Evolutionary conservation across 164 flowering plant species (phyloP).

Genomic region (Dillenia suffruticosa): DNA sequence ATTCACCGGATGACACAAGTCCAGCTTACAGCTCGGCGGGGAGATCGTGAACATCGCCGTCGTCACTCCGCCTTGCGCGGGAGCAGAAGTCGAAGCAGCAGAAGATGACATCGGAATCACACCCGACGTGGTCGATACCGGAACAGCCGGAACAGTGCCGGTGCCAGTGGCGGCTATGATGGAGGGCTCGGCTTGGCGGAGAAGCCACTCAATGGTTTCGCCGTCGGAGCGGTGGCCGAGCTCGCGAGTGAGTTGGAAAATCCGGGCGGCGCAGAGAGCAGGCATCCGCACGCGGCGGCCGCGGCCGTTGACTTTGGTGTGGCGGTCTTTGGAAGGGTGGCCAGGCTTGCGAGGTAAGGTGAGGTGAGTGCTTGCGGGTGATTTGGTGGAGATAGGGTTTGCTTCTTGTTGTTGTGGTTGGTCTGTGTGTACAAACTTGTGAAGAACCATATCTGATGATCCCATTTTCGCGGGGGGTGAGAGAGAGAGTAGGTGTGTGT

Average conservation of each 20-base stretch:
- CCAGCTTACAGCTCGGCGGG: conserved; percentile 35
- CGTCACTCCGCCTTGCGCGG: conserved; percentile 1
- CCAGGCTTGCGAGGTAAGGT: conserved; percentile 1
- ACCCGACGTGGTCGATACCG: conserved; percentile 19
- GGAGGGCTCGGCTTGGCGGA: conserved; percentile 57
- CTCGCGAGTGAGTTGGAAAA: conserved; percentile 64
- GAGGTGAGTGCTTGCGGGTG: not conserved
- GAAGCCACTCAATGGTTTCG: conserved; percentile 68
- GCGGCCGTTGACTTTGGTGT: conserved; percentile 57
- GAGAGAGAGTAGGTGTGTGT: too few species aligned
- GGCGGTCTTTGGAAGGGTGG: conserved; percentile 32
- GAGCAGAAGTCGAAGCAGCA: conserved; percentile 4
- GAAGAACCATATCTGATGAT: too few species aligned
- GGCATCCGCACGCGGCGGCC: conserved; percentile 62
- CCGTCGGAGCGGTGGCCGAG: conserved; percentile 66
- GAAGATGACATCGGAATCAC: conserved; percentile 4
- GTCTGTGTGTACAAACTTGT: too few species aligned
- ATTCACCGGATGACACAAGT: conserved; percentile 32
- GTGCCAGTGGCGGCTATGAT: conserved; percentile 56
- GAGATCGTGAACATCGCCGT: conserved; percentile 12
- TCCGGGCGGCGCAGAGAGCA: conserved; percentile 51
- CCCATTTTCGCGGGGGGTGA: too few species aligned
- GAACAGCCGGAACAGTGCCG: conserved; percentile 30
- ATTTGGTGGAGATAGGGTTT: too few species aligned
- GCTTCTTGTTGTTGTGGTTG: too few species aligned